Conservation (phyloP, 257 asterid species). For the Fraxinus excelsior region DNA sequence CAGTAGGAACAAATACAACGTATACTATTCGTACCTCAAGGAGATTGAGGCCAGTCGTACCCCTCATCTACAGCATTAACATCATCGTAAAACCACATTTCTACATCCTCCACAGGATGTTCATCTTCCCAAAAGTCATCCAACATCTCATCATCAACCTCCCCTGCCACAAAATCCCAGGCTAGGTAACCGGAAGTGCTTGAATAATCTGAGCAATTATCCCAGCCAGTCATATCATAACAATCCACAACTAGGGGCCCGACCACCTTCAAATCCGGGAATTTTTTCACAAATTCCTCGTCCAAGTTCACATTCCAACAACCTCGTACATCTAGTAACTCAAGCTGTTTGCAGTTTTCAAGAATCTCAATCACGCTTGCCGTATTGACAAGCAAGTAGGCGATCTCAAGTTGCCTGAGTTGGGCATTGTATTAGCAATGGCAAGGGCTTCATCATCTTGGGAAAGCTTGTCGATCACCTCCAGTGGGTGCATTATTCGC, state of each 20-base stretch:
- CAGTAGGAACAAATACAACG: not conserved
- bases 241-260: constrained; percentile 46
- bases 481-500: constrained; percentile 73
- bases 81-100: constrained; percentile 39
- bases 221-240: constrained; percentile 41
- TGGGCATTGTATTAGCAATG: constrained; percentile 61
- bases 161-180: constrained; percentile 35
- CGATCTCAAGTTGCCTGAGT: constrained; percentile 79
- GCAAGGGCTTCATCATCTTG: constrained; percentile 49
- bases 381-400: constrained; percentile 71
- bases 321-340: constrained; percentile 59
- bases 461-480: constrained; percentile 38
- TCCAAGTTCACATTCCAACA: constrained; percentile 56
- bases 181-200: constrained; percentile 35
- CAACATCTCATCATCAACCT: constrained; percentile 35
- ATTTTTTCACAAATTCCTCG: constrained; percentile 34
- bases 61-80: not conserved
- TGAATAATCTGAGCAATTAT: constrained; percentile 40
- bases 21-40: not conserved
- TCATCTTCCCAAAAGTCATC: constrained; percentile 46
- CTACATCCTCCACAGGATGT: constrained; percentile 26
- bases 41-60: not conserved
- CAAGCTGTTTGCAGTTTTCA: constrained; percentile 55
- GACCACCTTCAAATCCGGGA: constrained; percentile 37
- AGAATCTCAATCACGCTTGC: constrained; percentile 55